A percentile compares a stretch with the other conserved stretches of the same genome.
phyloP scores from a whole-genome alignment of 257 asterid genomes.

The Solanum pinnatisectum region DNA sequence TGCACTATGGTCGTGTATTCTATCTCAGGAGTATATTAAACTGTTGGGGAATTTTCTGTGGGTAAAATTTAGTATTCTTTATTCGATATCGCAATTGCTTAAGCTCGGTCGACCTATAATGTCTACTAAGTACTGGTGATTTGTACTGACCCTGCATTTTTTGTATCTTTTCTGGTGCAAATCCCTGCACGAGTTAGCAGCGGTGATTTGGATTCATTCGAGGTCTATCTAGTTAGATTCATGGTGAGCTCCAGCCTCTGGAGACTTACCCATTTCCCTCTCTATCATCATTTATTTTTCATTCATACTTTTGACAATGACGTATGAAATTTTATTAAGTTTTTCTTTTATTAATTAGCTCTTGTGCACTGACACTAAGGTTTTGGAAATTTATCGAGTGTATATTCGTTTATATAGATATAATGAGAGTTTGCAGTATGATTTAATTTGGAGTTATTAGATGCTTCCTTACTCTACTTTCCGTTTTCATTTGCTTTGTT shows the following conservation, averaged over 20 bases:
- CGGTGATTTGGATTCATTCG: not conserved
- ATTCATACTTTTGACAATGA: not conserved
- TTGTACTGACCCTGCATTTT: not conserved
- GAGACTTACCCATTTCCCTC: not conserved
- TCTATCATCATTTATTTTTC: not conserved
- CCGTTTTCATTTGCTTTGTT: not conserved
- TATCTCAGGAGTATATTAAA: not conserved
- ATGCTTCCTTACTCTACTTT: not conserved
- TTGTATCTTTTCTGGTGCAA: not conserved
- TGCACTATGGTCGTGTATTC: not conserved
- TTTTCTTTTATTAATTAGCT: not conserved
- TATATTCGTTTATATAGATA: not conserved
- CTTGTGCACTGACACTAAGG: not conserved
- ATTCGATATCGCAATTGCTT: not conserved
- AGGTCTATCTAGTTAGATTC: not conserved
- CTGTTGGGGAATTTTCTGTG: not conserved
- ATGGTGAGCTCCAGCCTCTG: not conserved
- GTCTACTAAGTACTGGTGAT: not conserved
- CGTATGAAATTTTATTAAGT: not conserved
- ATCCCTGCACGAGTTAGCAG: not conserved
- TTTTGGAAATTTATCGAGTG: not conserved
- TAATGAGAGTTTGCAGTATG: not conserved
- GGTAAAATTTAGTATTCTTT: not conserved
- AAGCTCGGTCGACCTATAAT: not conserved
- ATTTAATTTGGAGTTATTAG: not conserved